Base-by-base conservation (phyloP, 768 basidiomycete species). In the Boletus barrowsii region DNA sequence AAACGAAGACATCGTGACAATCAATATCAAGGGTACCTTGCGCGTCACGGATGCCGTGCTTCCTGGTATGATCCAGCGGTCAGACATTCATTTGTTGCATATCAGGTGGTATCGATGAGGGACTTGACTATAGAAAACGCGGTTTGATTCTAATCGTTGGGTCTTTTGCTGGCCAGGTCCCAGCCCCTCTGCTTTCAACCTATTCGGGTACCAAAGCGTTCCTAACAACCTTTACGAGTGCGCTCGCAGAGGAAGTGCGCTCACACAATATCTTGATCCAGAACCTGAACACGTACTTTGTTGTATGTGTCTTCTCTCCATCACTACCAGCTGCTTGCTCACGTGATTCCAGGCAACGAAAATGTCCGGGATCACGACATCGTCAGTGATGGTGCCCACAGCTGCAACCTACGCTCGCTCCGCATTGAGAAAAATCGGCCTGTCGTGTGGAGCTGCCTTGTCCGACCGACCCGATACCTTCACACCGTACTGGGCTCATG, bases 151-250 rank as follows among this genome's bases (percentile, higher is more conserved):
- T 98, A 40, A 96, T 92, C 65, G 78, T 98, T 51, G 93, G 93
- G 26, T 98, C 97, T 0, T 94, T 99, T 65, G 86, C 92, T 20
- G 93, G 93, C 7, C 75, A 86, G 17, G 78, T 95, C 47, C 88
- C 95, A 1, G 90, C 92, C 0, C 90, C 97, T 2, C 90, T 98
- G 83, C 81, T 99, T 49, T 90, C 96, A 0, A 88, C 93, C 14
- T 99, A 98, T 71, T 88, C 93, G 9, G 95, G 86, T 39, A 87
- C 88, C 45, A 99, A 99, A 70, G 88, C 88, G 0, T 98, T 96
- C 81, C 74, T 98, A 42, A 73, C 86, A 10, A 88, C 89, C 0
- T 98, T 92, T 74, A 83, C 87, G 3, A 86, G 84, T 57, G 91
- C 94, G 3, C 83, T 99, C 43, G 88, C 83, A 2, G 86, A 88